Evolutionary conservation across 305 asterid genomes (phyloP).

Genomic region (Fraxinus sp.): DNA sequence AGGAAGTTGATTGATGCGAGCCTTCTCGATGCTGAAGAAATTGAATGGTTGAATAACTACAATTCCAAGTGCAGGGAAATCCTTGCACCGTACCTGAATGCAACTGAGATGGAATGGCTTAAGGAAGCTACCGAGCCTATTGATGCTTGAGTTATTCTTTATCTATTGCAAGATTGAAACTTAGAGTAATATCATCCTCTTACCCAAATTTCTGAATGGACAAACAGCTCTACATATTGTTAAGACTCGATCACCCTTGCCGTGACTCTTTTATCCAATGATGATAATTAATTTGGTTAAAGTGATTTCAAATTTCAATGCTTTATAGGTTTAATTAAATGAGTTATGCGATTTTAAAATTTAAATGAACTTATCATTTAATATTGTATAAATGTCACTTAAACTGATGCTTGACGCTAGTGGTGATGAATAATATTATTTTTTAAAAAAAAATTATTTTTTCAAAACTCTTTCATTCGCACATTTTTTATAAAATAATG

Average conservation of each 20-base stretch:
- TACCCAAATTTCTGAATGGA: neutral
- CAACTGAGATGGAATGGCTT: constrained; percentile 79
- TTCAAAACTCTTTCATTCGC: too few relatives aligned
- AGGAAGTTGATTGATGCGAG: constrained; percentile 67
- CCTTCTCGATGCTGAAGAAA: constrained; percentile 73
- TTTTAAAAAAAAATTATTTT: too few relatives aligned
- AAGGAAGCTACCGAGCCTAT: constrained; percentile 75
- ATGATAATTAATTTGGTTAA: neutral
- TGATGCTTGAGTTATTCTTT: constrained; percentile 30
- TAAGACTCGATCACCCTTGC: neutral
- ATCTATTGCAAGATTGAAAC: neutral
- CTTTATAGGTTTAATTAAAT: too few relatives aligned
- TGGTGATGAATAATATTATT: neutral
- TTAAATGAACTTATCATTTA: too few relatives aligned
- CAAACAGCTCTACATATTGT: neutral
- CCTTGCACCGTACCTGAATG: constrained; percentile 61
- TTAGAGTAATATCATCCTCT: neutral
- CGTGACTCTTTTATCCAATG: neutral
- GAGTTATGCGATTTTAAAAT: neutral
- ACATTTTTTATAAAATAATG: neutral
- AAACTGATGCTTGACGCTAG: neutral
- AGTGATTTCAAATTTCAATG: neutral
- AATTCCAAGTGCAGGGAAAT: constrained; percentile 69
- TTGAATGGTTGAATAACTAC: constrained; percentile 81
- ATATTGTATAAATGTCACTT: neutral